Evolutionary conservation across 768 basidiomycete genomes (phyloP).

Genomic region (Tulasnella sp.): DNA sequence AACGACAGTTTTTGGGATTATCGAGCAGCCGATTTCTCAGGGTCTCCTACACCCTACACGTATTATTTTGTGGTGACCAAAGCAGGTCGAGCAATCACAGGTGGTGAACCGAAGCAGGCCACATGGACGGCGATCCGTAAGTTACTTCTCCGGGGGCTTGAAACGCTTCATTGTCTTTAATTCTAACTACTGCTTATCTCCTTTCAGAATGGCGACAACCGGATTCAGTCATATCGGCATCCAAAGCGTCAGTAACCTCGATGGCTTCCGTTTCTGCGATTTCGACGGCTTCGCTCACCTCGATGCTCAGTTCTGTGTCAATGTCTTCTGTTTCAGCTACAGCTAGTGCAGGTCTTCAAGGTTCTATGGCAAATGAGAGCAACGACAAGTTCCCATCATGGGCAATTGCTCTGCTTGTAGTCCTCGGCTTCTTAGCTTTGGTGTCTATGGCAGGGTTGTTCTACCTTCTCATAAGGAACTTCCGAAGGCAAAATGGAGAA

Average conservation of each 20-base stretch:
- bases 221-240: constrained; percentile 46
- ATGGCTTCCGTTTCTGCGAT: constrained; percentile 26
- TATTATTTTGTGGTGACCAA: constrained; percentile 72
- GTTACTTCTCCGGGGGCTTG: constrained; percentile 27
- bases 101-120: constrained; percentile 48
- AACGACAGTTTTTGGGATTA: constrained; percentile 66
- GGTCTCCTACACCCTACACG: constrained; percentile 45
- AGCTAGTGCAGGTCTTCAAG: constrained; percentile 24
- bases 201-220: constrained; percentile 58
- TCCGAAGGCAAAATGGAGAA: constrained; percentile 33
- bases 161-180: background rate
- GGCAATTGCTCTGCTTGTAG: constrained; percentile 84
- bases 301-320: constrained; percentile 16
- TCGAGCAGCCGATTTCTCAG: constrained; percentile 33
- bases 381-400: constrained; percentile 56
- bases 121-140: constrained; percentile 71
- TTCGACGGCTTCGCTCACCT: constrained; percentile 16
- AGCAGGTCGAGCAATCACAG: constrained; percentile 37
- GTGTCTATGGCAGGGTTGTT: constrained; percentile 50
- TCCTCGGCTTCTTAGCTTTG: constrained; percentile 75
- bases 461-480: constrained; percentile 59
- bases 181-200: constrained; percentile 5
- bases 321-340: constrained; percentile 20
- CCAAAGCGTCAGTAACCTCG: constrained; percentile 30
- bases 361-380: constrained; percentile 35